phyloP scores from a whole-genome alignment of 495 filamentous ascomycete genomes.

The Xylaria telfairii region DNA sequence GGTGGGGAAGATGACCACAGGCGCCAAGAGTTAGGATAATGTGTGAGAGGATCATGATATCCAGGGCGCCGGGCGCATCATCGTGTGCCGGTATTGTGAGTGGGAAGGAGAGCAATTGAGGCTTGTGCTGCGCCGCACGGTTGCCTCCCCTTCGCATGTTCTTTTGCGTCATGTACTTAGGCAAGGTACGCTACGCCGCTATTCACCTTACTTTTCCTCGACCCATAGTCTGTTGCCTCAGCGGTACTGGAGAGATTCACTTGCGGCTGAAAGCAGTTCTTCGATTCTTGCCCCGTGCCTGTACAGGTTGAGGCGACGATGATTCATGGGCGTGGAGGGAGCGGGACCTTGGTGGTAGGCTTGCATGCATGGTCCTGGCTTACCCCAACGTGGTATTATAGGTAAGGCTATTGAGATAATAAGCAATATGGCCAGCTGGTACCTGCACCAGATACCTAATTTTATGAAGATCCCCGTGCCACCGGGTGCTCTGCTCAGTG shows the following conservation, averaged over 20 bases:
- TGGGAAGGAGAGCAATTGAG: background rate
- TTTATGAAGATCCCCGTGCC: background rate
- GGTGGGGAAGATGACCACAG: constrained; percentile 15
- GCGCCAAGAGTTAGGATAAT: background rate
- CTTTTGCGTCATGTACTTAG: constrained; percentile 11
- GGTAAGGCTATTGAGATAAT: constrained; percentile 18
- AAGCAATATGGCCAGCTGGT: constrained; percentile 20
- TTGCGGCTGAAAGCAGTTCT: constrained; percentile 18
- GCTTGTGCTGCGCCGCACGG: constrained; percentile 19
- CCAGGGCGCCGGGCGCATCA: constrained; percentile 9
- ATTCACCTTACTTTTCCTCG: too few relatives aligned
- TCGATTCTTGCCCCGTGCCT: background rate
- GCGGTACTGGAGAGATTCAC: background rate
- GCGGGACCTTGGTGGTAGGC: background rate
- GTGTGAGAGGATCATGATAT: background rate
- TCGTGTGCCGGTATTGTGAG: background rate
- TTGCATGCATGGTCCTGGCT: constrained; percentile 3
- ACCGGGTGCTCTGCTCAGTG: background rate
- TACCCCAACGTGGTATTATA: constrained; percentile 24
- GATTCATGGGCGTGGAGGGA: background rate
- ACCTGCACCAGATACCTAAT: constrained; percentile 1
- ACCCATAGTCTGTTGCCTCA: background rate
- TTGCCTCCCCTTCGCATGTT: constrained; percentile 13
- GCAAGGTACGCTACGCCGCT: background rate
- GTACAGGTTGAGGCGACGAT: constrained; percentile 7